Conservation (phyloP, 371 early-diverging fungal species). For the Amoeboaphelidium protococcarum region DNA sequence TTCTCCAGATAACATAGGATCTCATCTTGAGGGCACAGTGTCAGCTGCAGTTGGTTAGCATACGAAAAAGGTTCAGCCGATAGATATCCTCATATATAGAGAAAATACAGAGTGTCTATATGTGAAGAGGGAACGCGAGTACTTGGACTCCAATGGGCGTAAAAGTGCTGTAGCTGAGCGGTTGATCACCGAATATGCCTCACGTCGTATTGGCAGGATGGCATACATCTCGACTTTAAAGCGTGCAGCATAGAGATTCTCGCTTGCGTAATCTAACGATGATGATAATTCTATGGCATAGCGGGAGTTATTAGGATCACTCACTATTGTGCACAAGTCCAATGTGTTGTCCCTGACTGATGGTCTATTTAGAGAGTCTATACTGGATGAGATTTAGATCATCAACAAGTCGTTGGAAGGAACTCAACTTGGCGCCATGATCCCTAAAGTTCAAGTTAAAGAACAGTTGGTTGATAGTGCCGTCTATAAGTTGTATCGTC, state of each 20-base stretch:
- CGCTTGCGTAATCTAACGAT: not conserved
- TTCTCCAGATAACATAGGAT: too few species aligned
- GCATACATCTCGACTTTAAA: constrained; percentile 64
- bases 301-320: constrained; percentile 38
- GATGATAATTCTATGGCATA: constrained; percentile 1
- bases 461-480: constrained; percentile 87
- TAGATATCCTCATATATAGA: constrained; percentile 81
- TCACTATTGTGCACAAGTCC: constrained; percentile 86
- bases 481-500: constrained; percentile 62
- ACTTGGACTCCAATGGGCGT: constrained; percentile 30
- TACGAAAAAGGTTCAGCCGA: constrained; percentile 25
- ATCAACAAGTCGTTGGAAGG: constrained; percentile 22
- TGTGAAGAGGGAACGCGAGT: constrained; percentile 49
- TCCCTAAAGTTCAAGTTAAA: constrained; percentile 40
- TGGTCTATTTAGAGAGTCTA: constrained; percentile 75
- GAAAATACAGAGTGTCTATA: constrained; percentile 94
- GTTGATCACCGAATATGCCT: constrained; percentile 60
- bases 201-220: constrained; percentile 49
- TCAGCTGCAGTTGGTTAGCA: constrained; percentile 23
- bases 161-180: constrained; percentile 53
- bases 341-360: constrained; percentile 76
- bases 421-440: constrained; percentile 16
- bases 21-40: not conserved
- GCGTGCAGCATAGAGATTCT: constrained; percentile 27
- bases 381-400: constrained; percentile 19